Evolutionary conservation across 163 green algal species (phyloP).

Genomic region (Prototheca wickerhamii): DNA sequence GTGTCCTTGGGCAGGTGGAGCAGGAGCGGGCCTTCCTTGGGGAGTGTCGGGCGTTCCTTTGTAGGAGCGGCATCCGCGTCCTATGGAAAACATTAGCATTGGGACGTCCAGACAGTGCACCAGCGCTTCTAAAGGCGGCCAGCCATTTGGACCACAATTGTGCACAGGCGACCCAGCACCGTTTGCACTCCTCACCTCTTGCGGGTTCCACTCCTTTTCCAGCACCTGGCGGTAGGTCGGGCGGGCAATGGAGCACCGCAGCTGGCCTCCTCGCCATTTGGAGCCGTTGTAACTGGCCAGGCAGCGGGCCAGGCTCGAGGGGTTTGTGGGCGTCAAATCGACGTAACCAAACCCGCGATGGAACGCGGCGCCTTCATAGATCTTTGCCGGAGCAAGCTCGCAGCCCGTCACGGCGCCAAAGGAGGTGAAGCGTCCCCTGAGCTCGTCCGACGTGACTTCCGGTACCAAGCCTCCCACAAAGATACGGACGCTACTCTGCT

Average conservation of each 20-base stretch:
- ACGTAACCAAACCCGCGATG: constrained; percentile 60
- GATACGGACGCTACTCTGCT: constrained; percentile 31
- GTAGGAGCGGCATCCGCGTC: too few relatives aligned
- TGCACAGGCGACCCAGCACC: too few relatives aligned
- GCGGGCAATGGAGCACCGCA: constrained; percentile 47
- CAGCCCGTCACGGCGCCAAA: constrained; percentile 47
- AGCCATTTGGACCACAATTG: too few relatives aligned
- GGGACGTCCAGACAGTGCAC: too few relatives aligned
- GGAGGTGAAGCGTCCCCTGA: constrained; percentile 44
- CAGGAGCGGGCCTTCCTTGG: too few relatives aligned
- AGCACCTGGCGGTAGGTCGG: constrained; percentile 34
- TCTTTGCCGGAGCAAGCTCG: constrained; percentile 35
- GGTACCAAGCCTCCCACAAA: constrained; percentile 51
- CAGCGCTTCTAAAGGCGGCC: too few relatives aligned
- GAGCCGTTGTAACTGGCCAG: constrained; percentile 64
- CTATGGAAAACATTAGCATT: too few relatives aligned
- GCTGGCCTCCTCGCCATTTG: constrained; percentile 50
- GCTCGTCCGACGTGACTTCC: constrained; percentile 29
- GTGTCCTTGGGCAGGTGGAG: too few relatives aligned
- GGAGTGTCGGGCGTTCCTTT: too few relatives aligned
- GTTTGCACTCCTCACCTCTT: not conserved
- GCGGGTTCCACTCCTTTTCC: constrained; percentile 21
- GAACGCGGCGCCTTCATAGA: not conserved
- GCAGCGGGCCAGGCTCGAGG: constrained; percentile 32
- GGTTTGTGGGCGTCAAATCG: constrained; percentile 41